These are phyloP conservation scores for Akanthomyces muscarius DNA, from an alignment of 2,329 filamentous ascomycete genomes.

Conservation along the genomic window DNA sequence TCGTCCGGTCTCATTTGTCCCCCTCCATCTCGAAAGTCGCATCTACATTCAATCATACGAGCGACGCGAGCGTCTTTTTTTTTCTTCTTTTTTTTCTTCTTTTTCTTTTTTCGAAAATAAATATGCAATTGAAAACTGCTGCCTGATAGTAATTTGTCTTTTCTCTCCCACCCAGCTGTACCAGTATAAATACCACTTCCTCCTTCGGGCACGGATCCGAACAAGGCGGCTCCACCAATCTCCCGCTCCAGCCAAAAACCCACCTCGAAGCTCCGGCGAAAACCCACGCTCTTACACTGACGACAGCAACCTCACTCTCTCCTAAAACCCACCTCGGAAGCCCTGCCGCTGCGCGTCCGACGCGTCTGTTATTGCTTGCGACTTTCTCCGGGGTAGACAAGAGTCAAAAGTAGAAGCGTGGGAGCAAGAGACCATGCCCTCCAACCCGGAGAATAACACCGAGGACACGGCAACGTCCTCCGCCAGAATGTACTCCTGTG, in stretches of 20 bases:
- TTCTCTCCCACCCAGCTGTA: neutral
- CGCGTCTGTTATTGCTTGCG: neutral
- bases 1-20: neutral
- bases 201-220: neutral
- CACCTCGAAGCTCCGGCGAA: neutral
- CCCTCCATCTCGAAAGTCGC: neutral
- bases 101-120: neutral
- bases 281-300: conserved; percentile 9
- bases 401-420: neutral
- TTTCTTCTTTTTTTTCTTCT: neutral
- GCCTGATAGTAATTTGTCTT: neutral
- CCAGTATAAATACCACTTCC: neutral
- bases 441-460: neutral
- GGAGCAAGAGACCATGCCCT: neutral
- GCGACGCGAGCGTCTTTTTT: too few relatives aligned
- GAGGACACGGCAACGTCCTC: neutral
- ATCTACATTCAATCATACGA: neutral
- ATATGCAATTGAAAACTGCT: neutral
- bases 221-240: conserved; percentile 5
- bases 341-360: neutral
- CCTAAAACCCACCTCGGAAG: conserved; percentile 1
- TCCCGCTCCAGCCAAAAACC: neutral
- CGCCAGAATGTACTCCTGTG: conserved; percentile 16
- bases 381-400: too few relatives aligned
- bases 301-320: neutral